phyloP scores from a whole-genome alignment of 768 basidiomycete species.

The Termitomyces sp. region DNA sequence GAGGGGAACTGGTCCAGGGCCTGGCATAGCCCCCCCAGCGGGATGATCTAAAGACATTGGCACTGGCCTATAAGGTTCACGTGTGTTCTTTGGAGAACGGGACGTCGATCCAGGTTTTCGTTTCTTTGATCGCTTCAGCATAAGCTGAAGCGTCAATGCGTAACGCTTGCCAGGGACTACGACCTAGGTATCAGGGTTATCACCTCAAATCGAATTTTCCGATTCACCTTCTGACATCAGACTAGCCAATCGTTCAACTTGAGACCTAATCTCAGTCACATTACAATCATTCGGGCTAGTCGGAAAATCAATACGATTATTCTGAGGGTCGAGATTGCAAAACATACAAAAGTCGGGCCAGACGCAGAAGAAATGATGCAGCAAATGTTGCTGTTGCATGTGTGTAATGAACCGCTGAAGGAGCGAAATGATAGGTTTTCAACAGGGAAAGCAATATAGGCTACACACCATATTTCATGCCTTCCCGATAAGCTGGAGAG shows the following conservation, averaged over 20 bases:
- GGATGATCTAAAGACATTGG: slow-evolving; percentile 42
- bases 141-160: slow-evolving; percentile 82
- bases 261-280: slow-evolving; percentile 61
- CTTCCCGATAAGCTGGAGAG: slow-evolving; percentile 80
- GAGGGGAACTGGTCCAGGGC: slow-evolving; percentile 25
- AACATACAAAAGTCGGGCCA: slow-evolving; percentile 82
- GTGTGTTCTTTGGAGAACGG: slow-evolving; percentile 54
- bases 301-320: slow-evolving; percentile 3
- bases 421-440: slow-evolving; percentile 1
- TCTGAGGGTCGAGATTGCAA: neutral
- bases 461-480: slow-evolving; percentile 81
- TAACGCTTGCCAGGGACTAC: slow-evolving; percentile 91
- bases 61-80: slow-evolving; percentile 47
- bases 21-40: slow-evolving; percentile 17
- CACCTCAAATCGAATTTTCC: neutral
- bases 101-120: slow-evolving; percentile 50
- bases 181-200: slow-evolving; percentile 1
- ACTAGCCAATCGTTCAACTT: slow-evolving; percentile 73
- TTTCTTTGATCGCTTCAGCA: slow-evolving; percentile 75
- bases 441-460: neutral
- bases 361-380: slow-evolving; percentile 82
- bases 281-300: slow-evolving; percentile 82
- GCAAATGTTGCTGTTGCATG: slow-evolving; percentile 94
- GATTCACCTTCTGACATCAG: slow-evolving; percentile 75
- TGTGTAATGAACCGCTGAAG: slow-evolving; percentile 77